Base-by-base conservation (phyloP, 2,329 filamentous ascomycete species). In the Aspergillus aculeatinus region DNA sequence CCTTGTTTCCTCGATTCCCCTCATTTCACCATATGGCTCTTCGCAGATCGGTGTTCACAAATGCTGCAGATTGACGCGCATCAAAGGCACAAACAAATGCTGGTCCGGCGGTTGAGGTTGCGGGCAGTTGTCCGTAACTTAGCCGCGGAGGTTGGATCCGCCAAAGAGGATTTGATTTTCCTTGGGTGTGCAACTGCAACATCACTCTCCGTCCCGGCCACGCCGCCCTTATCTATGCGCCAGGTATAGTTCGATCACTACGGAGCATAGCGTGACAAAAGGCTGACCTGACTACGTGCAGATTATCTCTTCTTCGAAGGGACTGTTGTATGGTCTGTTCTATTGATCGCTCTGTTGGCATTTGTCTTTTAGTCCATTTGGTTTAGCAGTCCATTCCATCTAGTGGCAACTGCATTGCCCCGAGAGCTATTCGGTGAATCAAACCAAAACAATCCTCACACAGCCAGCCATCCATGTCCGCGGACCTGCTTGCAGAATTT, bases 1-100 rank as follows among this genome's bases (percentile, higher is more conserved):
- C 83, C 79, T 83, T 70, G 81, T 79, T 65, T 86, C 83, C 63
- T 80, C 78, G 72, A 85, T 76, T 64, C 81, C 77, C 73, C 81
- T 80, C 84, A 86, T 87, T 64, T 68, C 70, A 65, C 64, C 66
- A 65, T 63, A 54, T 59, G 57, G 49, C 51, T 21, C 27, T 47
- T 35, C 51, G 50, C 55, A 29, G 48, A 29, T 29, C 55, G 19
- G 21, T 48, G 52, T 47, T 56, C 35, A 35, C 50, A 39, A 55
- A 21, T 12, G 53, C 39, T 60, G 39, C 21, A 44, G 48, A 31
- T 16, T 47, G 53, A 55, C 42, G 44, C 42, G 53, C 39, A n/a
- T 16, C 5, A 19, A 44, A 44, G n/a, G 44, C 27, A 27, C n/a
- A 48, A 42, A 27, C n/a, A 48, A 42, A 44, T 55, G 16, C 39